Evolutionary conservation across 441 rosid genomes (phyloP).

Genomic region (Erodium trifolium): DNA sequence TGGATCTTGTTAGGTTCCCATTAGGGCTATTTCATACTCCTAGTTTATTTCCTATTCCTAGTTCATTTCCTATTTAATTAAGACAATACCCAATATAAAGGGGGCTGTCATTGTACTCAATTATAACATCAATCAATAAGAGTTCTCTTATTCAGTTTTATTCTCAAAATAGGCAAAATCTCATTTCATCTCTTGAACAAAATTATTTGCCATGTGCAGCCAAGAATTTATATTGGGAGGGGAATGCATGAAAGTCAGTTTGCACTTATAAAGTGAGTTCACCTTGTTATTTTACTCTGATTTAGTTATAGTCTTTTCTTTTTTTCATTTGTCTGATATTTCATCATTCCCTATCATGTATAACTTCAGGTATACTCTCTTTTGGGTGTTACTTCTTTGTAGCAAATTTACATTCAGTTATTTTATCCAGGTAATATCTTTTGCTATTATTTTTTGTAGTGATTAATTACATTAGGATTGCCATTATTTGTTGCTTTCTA

Average conservation of each 20-base stretch:
- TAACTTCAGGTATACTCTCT: slow-evolving; percentile 71
- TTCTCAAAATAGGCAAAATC: slow-evolving; percentile 10
- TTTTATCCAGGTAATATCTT: slow-evolving; percentile 57
- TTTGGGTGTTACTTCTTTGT: slow-evolving; percentile 73
- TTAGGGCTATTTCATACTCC: too few relatives aligned
- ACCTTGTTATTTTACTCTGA: slow-evolving; percentile 12
- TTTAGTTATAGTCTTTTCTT: slow-evolving; percentile 8
- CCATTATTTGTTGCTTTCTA: slow-evolving; percentile 11
- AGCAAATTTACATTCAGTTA: slow-evolving; percentile 72
- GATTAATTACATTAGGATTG: neutral
- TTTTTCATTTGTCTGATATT: neutral
- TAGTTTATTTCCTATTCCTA: too few relatives aligned
- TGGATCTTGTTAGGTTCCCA: too few relatives aligned
- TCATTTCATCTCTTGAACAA: slow-evolving; percentile 23
- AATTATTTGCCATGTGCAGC: slow-evolving; percentile 44
- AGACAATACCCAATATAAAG: too few relatives aligned
- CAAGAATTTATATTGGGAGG: slow-evolving; percentile 88
- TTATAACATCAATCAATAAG: too few relatives aligned
- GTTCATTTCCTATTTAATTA: too few relatives aligned
- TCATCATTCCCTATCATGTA: slow-evolving; percentile 2
- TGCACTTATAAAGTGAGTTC: slow-evolving; percentile 79
- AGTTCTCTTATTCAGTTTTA: slow-evolving; percentile 5
- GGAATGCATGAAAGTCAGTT: slow-evolving; percentile 99
- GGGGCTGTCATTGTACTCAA: too few relatives aligned
- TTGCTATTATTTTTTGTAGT: slow-evolving; percentile 9